Evolutionary conservation across 495 filamentous ascomycete species (phyloP).

Genomic region (Barbatosphaeria neglecta): DNA sequence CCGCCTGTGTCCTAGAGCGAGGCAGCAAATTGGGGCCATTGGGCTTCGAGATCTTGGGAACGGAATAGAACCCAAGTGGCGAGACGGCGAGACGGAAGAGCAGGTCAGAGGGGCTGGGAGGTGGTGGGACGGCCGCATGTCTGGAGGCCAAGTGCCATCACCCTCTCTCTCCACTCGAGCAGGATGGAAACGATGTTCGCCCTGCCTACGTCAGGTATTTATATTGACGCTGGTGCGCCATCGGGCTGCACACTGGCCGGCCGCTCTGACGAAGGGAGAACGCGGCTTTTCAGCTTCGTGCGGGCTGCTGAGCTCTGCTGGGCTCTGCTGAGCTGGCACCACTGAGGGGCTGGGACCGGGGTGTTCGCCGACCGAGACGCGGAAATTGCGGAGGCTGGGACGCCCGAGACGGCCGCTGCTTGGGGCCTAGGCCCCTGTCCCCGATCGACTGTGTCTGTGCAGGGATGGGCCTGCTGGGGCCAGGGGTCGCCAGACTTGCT

Average conservation of each 20-base stretch:
- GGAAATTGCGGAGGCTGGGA: conserved; percentile 16
- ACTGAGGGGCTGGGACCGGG: conserved; percentile 1
- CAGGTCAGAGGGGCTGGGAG: not conserved
- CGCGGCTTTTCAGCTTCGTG: not conserved
- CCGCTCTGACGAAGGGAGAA: no score
- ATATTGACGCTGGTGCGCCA: no score
- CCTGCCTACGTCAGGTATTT: not conserved
- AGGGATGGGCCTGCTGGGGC: not conserved
- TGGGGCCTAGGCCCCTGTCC: not conserved
- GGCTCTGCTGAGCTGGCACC: conserved; percentile 10
- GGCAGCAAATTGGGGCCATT: not conserved
- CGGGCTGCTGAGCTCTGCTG: no score
- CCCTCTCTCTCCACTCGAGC: no score
- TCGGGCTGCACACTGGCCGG: no score
- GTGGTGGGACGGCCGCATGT: not conserved
- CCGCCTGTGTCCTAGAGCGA: not conserved
- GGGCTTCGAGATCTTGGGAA: no score
- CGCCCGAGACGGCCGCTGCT: not conserved
- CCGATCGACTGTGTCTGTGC: conserved; percentile 1
- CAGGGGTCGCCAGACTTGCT: not conserved
- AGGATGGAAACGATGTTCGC: not conserved
- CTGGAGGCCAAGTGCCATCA: not conserved
- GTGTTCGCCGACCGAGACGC: not conserved
- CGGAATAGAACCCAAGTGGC: no score
- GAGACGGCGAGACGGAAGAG: no score